Conservation (phyloP, 1,139 yeast species). For the Hyphopichia wangnamkhiaoensis region DNA sequence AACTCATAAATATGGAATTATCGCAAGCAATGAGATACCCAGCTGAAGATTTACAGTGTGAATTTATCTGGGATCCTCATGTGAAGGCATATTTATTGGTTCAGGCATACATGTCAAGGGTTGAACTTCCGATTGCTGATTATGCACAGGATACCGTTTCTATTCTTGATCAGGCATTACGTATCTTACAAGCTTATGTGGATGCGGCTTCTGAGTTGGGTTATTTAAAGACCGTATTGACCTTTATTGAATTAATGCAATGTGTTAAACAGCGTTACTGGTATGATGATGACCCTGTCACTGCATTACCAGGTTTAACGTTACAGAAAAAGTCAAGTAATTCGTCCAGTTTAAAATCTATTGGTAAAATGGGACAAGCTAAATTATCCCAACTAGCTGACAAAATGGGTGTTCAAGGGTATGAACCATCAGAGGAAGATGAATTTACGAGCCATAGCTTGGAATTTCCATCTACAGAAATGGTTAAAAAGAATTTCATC, state of each 20-base stretch:
- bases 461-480: conserved; percentile 15
- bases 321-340: conserved; percentile 25
- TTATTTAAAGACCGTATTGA: conserved; percentile 58
- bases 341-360: conserved; percentile 13
- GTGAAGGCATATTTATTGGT: conserved; percentile 82
- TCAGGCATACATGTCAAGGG: conserved; percentile 83
- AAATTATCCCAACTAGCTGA: conserved; percentile 34
- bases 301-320: conserved; percentile 70
- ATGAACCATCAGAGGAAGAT: conserved; percentile 9
- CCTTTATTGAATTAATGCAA: conserved; percentile 72
- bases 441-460: conserved; percentile 24
- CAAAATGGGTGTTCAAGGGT: conserved; percentile 33
- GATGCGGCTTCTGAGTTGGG: conserved; percentile 91
- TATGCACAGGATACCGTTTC: conserved; percentile 92
- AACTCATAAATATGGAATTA: conserved; percentile 85
- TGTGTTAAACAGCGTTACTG: conserved; percentile 87
- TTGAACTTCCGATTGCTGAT: conserved; percentile 91
- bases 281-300: conserved; percentile 75
- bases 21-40: conserved; percentile 79
- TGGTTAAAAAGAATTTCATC: conserved; percentile 37
- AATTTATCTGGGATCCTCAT: conserved; percentile 93
- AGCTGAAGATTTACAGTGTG: conserved; percentile 63
- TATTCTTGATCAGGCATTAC: conserved; percentile 89
- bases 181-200: conserved; percentile 89
- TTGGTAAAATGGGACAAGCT: conserved; percentile 25